Evolutionary conservation across 768 basidiomycete genomes (phyloP).

Genomic region (Lanmaoa rubissima): DNA sequence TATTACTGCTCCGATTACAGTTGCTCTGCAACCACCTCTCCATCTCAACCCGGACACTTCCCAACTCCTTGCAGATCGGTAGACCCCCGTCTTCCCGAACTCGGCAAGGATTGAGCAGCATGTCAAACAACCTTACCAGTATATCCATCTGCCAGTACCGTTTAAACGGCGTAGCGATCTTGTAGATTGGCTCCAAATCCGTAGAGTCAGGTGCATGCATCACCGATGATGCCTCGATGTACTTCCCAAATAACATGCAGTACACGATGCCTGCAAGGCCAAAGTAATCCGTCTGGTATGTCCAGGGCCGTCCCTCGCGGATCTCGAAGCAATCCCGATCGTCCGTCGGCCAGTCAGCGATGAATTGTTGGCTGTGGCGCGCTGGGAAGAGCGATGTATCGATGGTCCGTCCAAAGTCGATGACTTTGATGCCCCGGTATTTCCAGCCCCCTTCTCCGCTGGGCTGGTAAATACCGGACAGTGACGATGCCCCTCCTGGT

Average conservation of each 20-base stretch:
- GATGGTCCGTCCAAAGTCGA: constrained; percentile 97
- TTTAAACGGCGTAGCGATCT: constrained; percentile 76
- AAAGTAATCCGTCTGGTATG: constrained; percentile 93
- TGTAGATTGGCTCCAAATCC: constrained; percentile 43
- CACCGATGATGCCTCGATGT: constrained; percentile 75
- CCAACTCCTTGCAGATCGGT: constrained; percentile 73
- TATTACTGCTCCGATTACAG: constrained; percentile 81
- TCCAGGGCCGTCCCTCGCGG: constrained; percentile 82
- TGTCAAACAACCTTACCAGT: constrained; percentile 82
- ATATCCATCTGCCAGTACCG: constrained; percentile 93
- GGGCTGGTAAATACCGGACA: constrained; percentile 76
- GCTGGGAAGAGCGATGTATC: constrained; percentile 80
- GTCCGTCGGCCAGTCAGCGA: constrained; percentile 87
- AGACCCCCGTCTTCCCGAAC: constrained; percentile 55
- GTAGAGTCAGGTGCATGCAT: constrained; percentile 33
- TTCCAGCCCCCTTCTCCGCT: constrained; percentile 83
- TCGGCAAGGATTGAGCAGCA: constrained; percentile 78
- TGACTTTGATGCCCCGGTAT: constrained; percentile 84
- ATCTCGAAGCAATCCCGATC: constrained; percentile 92
- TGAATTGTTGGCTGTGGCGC: constrained; percentile 63
- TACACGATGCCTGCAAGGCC: constrained; percentile 94
- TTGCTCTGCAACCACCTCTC: constrained; percentile 84
- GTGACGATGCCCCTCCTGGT: constrained; percentile 63
- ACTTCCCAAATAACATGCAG: constrained; percentile 96
- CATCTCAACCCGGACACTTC: constrained; percentile 70